A percentile compares a stretch with the other conserved stretches of the same genome.
Conservation (phyloP, 805 yeast species). For the Pichia insulana region DNA sequence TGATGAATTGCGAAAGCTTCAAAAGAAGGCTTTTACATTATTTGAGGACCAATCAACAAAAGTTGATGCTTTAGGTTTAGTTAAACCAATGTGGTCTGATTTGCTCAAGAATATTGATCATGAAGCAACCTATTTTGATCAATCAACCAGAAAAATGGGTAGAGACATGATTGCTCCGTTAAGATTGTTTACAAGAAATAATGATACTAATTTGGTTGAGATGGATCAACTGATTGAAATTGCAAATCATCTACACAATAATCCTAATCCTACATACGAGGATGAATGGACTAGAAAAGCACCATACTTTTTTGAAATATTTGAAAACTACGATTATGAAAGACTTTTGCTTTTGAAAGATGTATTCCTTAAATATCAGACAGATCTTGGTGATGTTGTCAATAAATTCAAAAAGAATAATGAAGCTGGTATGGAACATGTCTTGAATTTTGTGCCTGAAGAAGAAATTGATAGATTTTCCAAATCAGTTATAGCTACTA, state of each 20-base stretch:
- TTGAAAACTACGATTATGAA: constrained; percentile 61
- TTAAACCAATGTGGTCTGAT: constrained; percentile 36
- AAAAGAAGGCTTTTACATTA: constrained; percentile 28
- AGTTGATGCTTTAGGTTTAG: constrained; percentile 39
- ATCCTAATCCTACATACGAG: constrained; percentile 33
- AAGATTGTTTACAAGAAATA: constrained; percentile 42
- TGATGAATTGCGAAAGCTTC: constrained; percentile 35
- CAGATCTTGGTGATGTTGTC: constrained; percentile 47
- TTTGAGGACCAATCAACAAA: constrained; percentile 37
- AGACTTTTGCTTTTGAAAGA: constrained; percentile 58
- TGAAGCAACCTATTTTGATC: constrained; percentile 36
- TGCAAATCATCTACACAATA: constrained; percentile 17
- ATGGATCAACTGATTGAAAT: constrained; percentile 29
- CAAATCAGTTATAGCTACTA: constrained; percentile 24
- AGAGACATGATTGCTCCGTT: constrained; percentile 49
- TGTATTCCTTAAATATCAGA: constrained; percentile 55
- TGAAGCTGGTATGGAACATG: constrained; percentile 58
- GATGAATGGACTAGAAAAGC: constrained; percentile 71
- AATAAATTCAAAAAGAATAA: constrained; percentile 37
- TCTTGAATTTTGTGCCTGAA: constrained; percentile 54
- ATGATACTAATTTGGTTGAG: constrained; percentile 36
- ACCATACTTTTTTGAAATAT: constrained; percentile 64
- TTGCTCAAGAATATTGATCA: constrained; percentile 32
- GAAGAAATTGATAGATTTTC: constrained; percentile 55
- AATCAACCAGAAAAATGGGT: constrained; percentile 45